Evolutionary conservation across 768 basidiomycete species (phyloP).

Genomic region (Terana coerulea): DNA sequence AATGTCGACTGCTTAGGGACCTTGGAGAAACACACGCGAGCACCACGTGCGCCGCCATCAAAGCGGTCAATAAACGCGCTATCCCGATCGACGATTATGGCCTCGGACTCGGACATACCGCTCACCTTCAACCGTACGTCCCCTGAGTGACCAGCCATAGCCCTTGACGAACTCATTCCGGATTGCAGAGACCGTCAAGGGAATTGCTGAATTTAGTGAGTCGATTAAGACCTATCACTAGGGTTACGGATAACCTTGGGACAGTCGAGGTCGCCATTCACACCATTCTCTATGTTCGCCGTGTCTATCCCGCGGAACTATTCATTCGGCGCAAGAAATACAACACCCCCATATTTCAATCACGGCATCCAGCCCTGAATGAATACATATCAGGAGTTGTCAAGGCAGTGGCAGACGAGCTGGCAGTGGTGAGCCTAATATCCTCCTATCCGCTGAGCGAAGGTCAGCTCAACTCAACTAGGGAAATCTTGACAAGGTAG

Average conservation of each 20-base stretch:
- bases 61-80: no score
- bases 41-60: no score
- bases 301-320: constrained; percentile 84
- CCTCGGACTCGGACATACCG: no score
- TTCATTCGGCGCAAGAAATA: constrained; percentile 89
- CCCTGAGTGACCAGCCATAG: not conserved
- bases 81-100: no score
- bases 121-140: constrained; percentile 32
- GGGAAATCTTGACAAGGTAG: constrained; percentile 78
- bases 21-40: no score
- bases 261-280: constrained; percentile 96
- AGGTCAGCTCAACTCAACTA: constrained; percentile 23
- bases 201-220: constrained; percentile 72
- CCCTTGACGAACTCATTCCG: not conserved
- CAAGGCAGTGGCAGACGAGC: constrained; percentile 76
- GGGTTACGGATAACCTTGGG: not conserved
- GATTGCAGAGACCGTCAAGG: constrained; percentile 53
- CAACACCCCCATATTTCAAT: constrained; percentile 87
- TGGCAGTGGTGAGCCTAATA: constrained; percentile 47
- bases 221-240: constrained; percentile 4
- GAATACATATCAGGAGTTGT: constrained; percentile 88
- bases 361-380: constrained; percentile 84
- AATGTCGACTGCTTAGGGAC: no score
- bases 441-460: not conserved
- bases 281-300: constrained; percentile 85